Evolutionary conservation across 176 grass and related monocot genomes (phyloP).

Genomic region (Carex littledalei): DNA sequence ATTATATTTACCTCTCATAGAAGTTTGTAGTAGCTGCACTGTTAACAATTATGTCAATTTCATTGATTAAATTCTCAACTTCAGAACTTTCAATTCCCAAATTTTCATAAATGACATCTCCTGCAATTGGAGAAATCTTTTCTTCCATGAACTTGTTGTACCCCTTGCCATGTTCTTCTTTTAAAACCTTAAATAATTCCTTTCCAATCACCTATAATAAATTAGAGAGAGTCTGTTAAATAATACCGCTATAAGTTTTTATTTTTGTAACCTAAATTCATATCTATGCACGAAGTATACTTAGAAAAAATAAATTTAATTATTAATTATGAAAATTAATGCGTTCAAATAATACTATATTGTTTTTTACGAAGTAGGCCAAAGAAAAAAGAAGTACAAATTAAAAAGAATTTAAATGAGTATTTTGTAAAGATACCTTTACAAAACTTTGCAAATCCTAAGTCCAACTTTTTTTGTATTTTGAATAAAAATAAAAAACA

Average conservation of each 20-base stretch:
- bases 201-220: constrained; percentile 51
- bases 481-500: no score
- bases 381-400: no score
- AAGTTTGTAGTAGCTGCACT: constrained; percentile 74
- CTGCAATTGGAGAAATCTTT: constrained; percentile 40
- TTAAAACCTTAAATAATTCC: constrained; percentile 55
- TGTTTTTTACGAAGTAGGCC: not conserved
- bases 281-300: no score
- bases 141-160: no score
- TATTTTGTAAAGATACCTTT: no score
- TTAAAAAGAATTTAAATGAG: no score
- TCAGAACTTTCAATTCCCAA: constrained; percentile 38
- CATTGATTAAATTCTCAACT: constrained; percentile 23
- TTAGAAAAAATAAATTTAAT: not conserved
- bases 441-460: no score
- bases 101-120: constrained; percentile 50
- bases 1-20: constrained; percentile 43
- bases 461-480: no score
- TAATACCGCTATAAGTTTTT: not conserved
- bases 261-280: no score
- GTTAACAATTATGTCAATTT: constrained; percentile 66
- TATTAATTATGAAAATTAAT: not conserved
- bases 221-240: not conserved
- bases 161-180: not conserved
- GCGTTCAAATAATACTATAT: not conserved